These are phyloP conservation scores for Blastobotrys robertii DNA, from an alignment of 805 yeast species.

Conservation along the genomic window DNA sequence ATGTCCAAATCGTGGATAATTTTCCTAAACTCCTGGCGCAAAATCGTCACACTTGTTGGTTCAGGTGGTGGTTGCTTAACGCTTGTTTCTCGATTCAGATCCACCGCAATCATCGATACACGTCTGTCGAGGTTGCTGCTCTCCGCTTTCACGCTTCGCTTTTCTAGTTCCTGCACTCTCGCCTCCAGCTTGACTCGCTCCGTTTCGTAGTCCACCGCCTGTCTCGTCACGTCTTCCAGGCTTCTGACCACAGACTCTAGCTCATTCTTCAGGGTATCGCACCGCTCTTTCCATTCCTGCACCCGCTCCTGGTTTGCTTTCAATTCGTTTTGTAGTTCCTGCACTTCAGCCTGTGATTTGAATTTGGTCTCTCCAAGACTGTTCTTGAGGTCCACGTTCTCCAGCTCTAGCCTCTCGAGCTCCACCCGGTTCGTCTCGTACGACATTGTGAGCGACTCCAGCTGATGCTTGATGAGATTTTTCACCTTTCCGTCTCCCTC, in stretches of 20 bases:
- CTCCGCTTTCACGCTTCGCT: slow-evolving; percentile 13
- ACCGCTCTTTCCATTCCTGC: slow-evolving; percentile 21
- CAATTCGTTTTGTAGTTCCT: slow-evolving; percentile 18
- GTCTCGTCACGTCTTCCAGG: slow-evolving; percentile 29
- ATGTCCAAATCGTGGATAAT: slow-evolving; percentile 23
- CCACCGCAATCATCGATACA: slow-evolving; percentile 13
- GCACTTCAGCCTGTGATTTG: slow-evolving; percentile 16
- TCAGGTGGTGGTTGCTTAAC: slow-evolving; percentile 5
- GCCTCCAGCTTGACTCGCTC: slow-evolving; percentile 23
- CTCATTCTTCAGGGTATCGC: slow-evolving; percentile 24
- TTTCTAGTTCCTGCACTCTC: slow-evolving; percentile 18
- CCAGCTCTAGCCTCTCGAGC: slow-evolving; percentile 18
- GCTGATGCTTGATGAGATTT: slow-evolving; percentile 11
- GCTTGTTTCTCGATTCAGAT: not conserved
- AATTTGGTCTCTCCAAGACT: slow-evolving; percentile 16
- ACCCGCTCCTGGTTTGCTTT: slow-evolving; percentile 16
- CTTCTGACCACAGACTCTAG: slow-evolving; percentile 23
- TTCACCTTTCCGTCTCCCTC: slow-evolving; percentile 6
- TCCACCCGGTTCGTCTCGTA: slow-evolving; percentile 17
- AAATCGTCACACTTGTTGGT: slow-evolving; percentile 18
- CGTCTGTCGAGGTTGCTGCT: slow-evolving; percentile 12
- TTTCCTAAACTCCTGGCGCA: slow-evolving; percentile 28
- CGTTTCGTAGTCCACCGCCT: slow-evolving; percentile 28
- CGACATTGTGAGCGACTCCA: slow-evolving; percentile 12
- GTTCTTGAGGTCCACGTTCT: slow-evolving; percentile 18